phyloP scores from a whole-genome alignment of 352 stramenopile species.

The Pythium aphanidermatum region DNA sequence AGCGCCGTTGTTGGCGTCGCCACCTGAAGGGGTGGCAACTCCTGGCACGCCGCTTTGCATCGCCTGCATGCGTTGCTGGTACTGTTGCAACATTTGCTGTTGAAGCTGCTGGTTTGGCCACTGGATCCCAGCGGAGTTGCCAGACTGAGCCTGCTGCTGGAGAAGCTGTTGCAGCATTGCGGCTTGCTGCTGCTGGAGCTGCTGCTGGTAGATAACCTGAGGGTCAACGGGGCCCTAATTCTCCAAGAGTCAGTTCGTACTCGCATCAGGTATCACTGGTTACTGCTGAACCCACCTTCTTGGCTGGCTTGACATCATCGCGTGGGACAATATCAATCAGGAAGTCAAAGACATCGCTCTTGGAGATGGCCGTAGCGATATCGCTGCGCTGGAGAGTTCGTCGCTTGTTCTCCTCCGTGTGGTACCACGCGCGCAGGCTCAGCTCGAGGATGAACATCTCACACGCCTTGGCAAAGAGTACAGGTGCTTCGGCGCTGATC shows the following conservation, averaged over 20 bases:
- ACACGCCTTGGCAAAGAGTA: conserved; percentile 93
- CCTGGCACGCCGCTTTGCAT: conserved; percentile 40
- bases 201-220: conserved; percentile 82
- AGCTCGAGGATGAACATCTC: conserved; percentile 94
- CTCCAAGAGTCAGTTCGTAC: no score
- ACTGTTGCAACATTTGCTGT: conserved; percentile 87
- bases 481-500: conserved; percentile 90
- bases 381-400: conserved; percentile 89
- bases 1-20: conserved; percentile 26
- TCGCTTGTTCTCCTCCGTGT: conserved; percentile 92
- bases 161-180: conserved; percentile 86
- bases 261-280: no score
- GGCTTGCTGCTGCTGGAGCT: conserved; percentile 83
- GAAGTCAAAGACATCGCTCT: conserved; percentile 91
- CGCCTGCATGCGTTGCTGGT: conserved; percentile 76
- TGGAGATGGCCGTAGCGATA: conserved; percentile 87
- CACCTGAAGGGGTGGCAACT: conserved; percentile 41
- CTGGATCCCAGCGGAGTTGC: conserved; percentile 37
- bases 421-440: conserved; percentile 83
- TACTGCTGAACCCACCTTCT: conserved; percentile 71
- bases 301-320: conserved; percentile 83
- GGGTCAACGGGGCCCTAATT: conserved; percentile 58
- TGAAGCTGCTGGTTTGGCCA: conserved; percentile 81
- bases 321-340: conserved; percentile 89
- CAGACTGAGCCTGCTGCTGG: conserved; percentile 70